Base-by-base conservation (phyloP, 176 grass and related monocot genomes). In the Musa beccarii region DNA sequence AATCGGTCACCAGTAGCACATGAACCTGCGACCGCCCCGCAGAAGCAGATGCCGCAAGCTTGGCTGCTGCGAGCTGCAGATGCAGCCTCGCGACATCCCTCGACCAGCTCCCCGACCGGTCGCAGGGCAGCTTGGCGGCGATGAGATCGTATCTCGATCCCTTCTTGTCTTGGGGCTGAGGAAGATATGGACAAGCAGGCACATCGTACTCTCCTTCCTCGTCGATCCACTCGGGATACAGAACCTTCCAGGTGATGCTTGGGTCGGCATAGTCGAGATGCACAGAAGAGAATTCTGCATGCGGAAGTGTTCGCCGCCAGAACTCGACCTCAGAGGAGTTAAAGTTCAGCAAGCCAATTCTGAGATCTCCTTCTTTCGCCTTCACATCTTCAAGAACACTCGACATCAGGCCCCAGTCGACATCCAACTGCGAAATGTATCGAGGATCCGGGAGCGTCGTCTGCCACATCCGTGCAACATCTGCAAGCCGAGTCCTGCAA, bases 211-310 rank as follows among this genome's bases (percentile, higher is more conserved):
- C 68, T 4, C 21, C 68, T 70, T 70, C 68, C 68, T 70, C 68
- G 63, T 66, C 63, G 63, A 66, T 66, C 63, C 63, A 66, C 23
- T 66, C 63, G 8, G 63, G 63, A 66, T 70, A 70, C 16, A 70
- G 29, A 51, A 70, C 43, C 8, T 51, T 2, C 68, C 68, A 70
- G 16, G 68, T 70, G 16, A 70, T 51, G 43, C 68, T 70, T 2
- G 43, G 3, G 19, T 51, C 68, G 16, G 68, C 43, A 12, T 51
- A 70, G 17, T 70, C 68, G 10, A 70, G 68, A 25, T 11, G 7
- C 43, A 70, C 43, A 9, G 17, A 20, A 2, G 68, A 70, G 17
- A 70, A 4, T 8, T 51, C 34, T 21, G 68, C 49, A n/a, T 51
- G 1, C 2, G 68, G 68, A 14, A n/a, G 43, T 2, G 34, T 11